These are phyloP conservation scores for Ceratocystis smalleyi DNA, from an alignment of 2,329 filamentous ascomycete species.

Conservation along the genomic window DNA sequence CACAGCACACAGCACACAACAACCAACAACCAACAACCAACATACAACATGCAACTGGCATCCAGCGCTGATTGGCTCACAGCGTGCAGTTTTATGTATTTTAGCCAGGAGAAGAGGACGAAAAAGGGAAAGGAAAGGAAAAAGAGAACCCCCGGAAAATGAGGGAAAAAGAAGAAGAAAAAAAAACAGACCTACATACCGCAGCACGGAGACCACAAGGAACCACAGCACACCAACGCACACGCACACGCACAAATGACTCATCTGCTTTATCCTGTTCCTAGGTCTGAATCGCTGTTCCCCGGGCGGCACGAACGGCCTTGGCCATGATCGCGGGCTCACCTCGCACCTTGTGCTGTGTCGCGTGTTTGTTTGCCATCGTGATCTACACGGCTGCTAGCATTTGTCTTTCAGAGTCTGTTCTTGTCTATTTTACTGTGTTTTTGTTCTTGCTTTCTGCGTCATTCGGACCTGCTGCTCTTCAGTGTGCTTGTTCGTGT, in stretches of 20 bases:
- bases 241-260: not conserved
- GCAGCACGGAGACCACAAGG: not conserved
- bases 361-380: too few species aligned
- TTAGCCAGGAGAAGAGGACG: not conserved
- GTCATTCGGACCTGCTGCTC: not conserved
- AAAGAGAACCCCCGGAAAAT: not conserved
- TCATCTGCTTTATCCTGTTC: not conserved
- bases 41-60: too few species aligned
- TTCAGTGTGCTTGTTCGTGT: constrained; percentile 11
- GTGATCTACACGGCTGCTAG: not conserved
- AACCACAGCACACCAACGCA: not conserved
- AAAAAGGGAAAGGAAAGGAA: not conserved
- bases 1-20: too few species aligned
- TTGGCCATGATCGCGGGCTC: not conserved
- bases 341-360: not conserved
- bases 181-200: not conserved
- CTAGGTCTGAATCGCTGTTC: not conserved
- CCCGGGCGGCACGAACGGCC: not conserved
- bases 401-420: not conserved
- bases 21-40: too few species aligned
- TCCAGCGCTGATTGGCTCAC: too few species aligned
- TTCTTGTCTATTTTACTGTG: not conserved
- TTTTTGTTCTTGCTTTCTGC: not conserved
- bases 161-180: not conserved
- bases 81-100: not conserved